These are phyloP conservation scores for Bertia moriformis DNA, from an alignment of 2,329 filamentous ascomycete species.

Conservation along the genomic window DNA sequence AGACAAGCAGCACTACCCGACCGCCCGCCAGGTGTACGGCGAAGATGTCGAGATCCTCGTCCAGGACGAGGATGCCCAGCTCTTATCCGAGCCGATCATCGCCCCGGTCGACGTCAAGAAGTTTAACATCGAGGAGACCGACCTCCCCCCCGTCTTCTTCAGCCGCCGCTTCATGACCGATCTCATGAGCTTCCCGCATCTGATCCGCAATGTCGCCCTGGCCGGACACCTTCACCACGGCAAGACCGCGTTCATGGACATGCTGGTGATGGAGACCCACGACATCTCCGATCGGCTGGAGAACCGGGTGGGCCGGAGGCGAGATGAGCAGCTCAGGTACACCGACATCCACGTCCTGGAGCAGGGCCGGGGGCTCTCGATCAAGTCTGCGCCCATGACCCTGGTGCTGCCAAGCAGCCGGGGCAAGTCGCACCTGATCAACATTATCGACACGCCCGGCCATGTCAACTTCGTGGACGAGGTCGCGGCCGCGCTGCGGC, in stretches of 20 bases:
- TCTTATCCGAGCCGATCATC: slow-evolving; percentile 81
- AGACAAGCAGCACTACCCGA: slow-evolving; percentile 98
- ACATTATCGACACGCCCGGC: slow-evolving; percentile 88
- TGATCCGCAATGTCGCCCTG: slow-evolving; percentile 82
- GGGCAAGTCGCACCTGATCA: slow-evolving; percentile 88
- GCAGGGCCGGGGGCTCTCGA: slow-evolving; percentile 74
- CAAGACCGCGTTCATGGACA: slow-evolving; percentile 97
- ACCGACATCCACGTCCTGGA: slow-evolving; percentile 86
- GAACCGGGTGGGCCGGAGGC: slow-evolving; percentile 64
- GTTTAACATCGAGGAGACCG: slow-evolving; percentile 82
- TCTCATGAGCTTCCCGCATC: slow-evolving; percentile 87
- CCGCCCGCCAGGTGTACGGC: slow-evolving; percentile 90
- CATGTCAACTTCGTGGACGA: slow-evolving; percentile 99
- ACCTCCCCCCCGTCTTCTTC: slow-evolving; percentile 78
- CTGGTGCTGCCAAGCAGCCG: slow-evolving; percentile 75
- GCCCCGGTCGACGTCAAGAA: slow-evolving; percentile 88
- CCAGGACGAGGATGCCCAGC: slow-evolving; percentile 92
- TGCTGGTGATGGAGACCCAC: slow-evolving; percentile 91
- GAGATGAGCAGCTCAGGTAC: slow-evolving; percentile 83
- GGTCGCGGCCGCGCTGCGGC: slow-evolving; percentile 70
- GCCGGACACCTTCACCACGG: slow-evolving; percentile 92
- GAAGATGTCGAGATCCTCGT: slow-evolving; percentile 88
- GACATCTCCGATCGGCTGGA: slow-evolving; percentile 68
- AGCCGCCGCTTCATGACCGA: slow-evolving; percentile 87
- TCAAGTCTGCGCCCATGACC: slow-evolving; percentile 90